These are phyloP conservation scores for Raffaelea arxii DNA, from an alignment of 2,329 filamentous ascomycete species.

Conservation along the genomic window DNA sequence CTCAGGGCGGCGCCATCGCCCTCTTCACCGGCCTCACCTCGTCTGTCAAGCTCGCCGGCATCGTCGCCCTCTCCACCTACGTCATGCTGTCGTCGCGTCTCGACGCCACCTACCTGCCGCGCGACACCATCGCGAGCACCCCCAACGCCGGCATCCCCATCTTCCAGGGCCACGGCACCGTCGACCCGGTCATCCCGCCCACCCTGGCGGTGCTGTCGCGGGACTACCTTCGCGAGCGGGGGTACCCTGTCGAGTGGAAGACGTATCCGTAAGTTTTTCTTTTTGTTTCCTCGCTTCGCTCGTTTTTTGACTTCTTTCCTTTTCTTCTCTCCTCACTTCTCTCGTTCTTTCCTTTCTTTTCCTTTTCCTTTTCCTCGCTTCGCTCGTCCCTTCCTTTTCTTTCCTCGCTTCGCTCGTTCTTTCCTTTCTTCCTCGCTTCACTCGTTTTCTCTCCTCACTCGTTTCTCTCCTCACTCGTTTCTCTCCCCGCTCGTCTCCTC, in stretches of 20 bases:
- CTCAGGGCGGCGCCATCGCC: slow-evolving; percentile 80
- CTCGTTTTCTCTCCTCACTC: neutral
- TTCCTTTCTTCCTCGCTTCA: neutral
- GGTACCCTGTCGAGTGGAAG: slow-evolving; percentile 66
- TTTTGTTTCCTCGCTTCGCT: neutral
- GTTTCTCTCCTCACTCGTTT: neutral
- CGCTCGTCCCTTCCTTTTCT: neutral
- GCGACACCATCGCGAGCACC: slow-evolving; percentile 25
- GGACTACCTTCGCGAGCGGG: slow-evolving; percentile 56
- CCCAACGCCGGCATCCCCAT: slow-evolving; percentile 67
- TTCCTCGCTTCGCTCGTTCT: neutral
- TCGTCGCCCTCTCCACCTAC: slow-evolving; percentile 79
- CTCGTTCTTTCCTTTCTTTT: neutral
- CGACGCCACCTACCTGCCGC: slow-evolving; percentile 23
- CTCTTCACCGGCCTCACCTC: slow-evolving; percentile 71
- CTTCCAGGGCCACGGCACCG: slow-evolving; percentile 80
- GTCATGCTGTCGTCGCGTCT: slow-evolving; percentile 53
- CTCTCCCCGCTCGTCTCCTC: neutral
- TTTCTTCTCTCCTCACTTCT: neutral
- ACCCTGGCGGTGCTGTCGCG: slow-evolving; percentile 59
- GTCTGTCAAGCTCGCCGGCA: slow-evolving; percentile 67
- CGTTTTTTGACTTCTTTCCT: neutral
- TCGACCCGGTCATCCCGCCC: slow-evolving; percentile 62
- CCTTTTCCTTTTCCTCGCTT: neutral
- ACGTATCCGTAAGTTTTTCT: slow-evolving; percentile 53